phyloP scores from a whole-genome alignment of 2,329 filamentous ascomycete species.

The Microcyclosporella mali region DNA sequence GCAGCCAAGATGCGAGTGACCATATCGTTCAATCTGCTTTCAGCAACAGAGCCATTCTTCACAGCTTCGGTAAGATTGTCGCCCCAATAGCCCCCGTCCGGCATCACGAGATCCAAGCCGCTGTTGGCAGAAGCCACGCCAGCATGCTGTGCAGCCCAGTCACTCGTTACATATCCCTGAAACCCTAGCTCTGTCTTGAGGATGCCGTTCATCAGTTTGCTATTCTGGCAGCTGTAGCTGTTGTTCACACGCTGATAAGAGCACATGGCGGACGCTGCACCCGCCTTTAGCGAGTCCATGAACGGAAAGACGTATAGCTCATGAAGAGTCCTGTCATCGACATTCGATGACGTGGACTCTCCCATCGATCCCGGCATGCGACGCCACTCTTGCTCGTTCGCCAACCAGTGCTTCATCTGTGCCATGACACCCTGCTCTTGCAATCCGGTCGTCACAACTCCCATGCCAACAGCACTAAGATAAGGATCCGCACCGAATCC shows the following conservation, averaged over 20 bases:
- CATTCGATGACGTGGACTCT: conserved; percentile 46
- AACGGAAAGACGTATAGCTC: conserved; percentile 39
- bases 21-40: conserved; percentile 55
- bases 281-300: conserved; percentile 46
- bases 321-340: conserved; percentile 55
- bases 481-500: conserved; percentile 63
- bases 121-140: conserved; percentile 55
- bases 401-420: conserved; percentile 45
- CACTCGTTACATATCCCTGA: conserved; percentile 59
- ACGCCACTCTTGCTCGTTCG: conserved; percentile 55
- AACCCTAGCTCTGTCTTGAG: conserved; percentile 68
- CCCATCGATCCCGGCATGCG: conserved; percentile 32
- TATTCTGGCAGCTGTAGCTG: conserved; percentile 56
- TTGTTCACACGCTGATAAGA: conserved; percentile 59
- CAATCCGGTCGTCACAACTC: conserved; percentile 49
- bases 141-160: conserved; percentile 59
- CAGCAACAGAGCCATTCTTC: conserved; percentile 47
- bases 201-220: conserved; percentile 59
- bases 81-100: conserved; percentile 32
- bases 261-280: conserved; percentile 48
- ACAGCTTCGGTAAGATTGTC: conserved; percentile 47
- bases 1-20: conserved; percentile 44
- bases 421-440: conserved; percentile 32
- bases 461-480: conserved; percentile 48
- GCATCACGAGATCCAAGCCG: conserved; percentile 63